Evolutionary conservation across 805 yeast genomes (phyloP).

Genomic region (Monosporozyma aerobia): DNA sequence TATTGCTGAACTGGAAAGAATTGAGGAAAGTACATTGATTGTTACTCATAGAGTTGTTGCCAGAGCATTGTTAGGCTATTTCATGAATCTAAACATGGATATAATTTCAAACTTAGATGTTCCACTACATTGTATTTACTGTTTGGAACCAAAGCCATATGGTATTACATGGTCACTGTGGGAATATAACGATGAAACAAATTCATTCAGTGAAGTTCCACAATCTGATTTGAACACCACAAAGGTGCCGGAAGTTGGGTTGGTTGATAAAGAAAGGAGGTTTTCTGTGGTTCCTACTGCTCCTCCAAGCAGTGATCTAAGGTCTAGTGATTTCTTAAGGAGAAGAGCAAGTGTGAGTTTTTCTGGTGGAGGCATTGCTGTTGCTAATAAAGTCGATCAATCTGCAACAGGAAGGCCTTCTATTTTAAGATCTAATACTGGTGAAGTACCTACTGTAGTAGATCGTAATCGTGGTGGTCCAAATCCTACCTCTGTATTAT

Average conservation of each 20-base stretch:
- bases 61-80: conserved; percentile 78
- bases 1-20: conserved; percentile 86
- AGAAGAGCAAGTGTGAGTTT: conserved; percentile 10
- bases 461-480: not conserved
- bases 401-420: not conserved
- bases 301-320: conserved; percentile 32
- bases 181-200: conserved; percentile 70
- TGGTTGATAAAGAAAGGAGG: conserved; percentile 58
- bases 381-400: not conserved
- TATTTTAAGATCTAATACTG: not conserved
- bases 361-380: conserved; percentile 3
- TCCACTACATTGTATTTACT: conserved; percentile 83
- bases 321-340: conserved; percentile 9
- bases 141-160: conserved; percentile 87
- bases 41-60: conserved; percentile 89
- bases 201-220: conserved; percentile 66
- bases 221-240: conserved; percentile 34
- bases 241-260: conserved; percentile 60
- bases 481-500: not conserved
- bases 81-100: conserved; percentile 70
- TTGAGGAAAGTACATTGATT: conserved; percentile 74
- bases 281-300: conserved; percentile 73
- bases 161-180: conserved; percentile 91
- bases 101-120: conserved; percentile 85
- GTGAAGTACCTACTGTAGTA: not conserved